These are phyloP conservation scores for Conticribra weissflogii DNA, from an alignment of 108 stramenopile species.

Conservation along the genomic window DNA sequence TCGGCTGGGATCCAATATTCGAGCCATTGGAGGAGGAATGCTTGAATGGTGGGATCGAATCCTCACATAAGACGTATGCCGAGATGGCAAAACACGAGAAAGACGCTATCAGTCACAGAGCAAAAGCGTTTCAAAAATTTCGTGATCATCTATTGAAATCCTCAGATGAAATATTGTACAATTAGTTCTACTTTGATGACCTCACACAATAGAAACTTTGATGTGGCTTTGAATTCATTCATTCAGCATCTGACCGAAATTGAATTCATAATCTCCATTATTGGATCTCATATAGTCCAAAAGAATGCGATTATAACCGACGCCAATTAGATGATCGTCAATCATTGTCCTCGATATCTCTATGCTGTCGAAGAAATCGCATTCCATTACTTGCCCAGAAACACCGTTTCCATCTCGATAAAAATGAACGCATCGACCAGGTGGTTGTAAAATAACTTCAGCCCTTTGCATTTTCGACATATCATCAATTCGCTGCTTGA, in stretches of 20 bases:
- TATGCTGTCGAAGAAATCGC: slow-evolving; percentile 38
- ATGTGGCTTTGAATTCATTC: no score
- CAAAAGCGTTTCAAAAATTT: slow-evolving; percentile 68
- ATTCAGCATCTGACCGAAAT: slow-evolving; percentile 29
- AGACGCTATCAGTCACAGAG: slow-evolving; percentile 86
- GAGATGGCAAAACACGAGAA: slow-evolving; percentile 90
- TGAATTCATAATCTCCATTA: slow-evolving; percentile 19
- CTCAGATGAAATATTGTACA: slow-evolving; percentile 13
- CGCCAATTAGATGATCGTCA: slow-evolving; percentile 42
- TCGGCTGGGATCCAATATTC: slow-evolving; percentile 96
- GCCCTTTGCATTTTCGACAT: slow-evolving; percentile 13
- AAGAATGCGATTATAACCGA: slow-evolving; percentile 36
- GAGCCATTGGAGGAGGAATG: slow-evolving; percentile 62
- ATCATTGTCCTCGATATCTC: slow-evolving; percentile 43
- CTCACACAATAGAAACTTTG: no score
- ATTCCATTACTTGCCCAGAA: slow-evolving; percentile 16
- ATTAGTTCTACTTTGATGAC: no score
- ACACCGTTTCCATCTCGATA: slow-evolving; percentile 47
- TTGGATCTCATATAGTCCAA: slow-evolving; percentile 26
- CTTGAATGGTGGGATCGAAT: neutral
- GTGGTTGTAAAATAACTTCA: slow-evolving; percentile 38
- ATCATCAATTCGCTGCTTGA: slow-evolving; percentile 10
- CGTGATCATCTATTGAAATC: slow-evolving; percentile 29
- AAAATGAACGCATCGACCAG: slow-evolving; percentile 50
- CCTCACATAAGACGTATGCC: slow-evolving; percentile 69